Percentiles rank a stretch among this genome's conserved stretches.
These are phyloP conservation scores for Vigna reflexopilosa DNA, from an alignment of 306 rosid species.

Conservation along the genomic window DNA sequence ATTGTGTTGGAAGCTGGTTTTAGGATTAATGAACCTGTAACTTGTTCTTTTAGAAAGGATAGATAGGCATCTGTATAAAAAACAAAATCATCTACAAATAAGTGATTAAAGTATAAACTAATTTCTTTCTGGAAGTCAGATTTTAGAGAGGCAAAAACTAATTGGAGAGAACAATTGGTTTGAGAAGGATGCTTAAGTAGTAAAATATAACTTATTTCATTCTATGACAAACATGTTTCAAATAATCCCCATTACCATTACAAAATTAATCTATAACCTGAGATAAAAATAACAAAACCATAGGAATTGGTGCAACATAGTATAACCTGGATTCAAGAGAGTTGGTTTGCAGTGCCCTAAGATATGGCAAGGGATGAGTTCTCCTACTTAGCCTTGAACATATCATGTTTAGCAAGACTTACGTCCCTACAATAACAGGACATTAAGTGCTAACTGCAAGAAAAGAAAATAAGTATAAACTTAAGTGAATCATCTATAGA, in stretches of 20 bases:
- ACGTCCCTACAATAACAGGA: constrained; percentile 37
- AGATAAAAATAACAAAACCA: constrained; percentile 1
- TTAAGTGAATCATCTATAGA: background rate
- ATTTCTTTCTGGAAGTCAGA: constrained; percentile 17
- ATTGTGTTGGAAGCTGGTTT: constrained; percentile 47
- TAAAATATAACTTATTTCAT: background rate
- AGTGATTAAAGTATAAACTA: constrained; percentile 29
- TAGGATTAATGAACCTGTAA: constrained; percentile 43
- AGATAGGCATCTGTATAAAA: constrained; percentile 58
- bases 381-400: constrained; percentile 60
- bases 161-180: background rate
- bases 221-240: constrained; percentile 13
- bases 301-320: background rate
- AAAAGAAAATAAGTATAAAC: constrained; percentile 23
- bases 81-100: constrained; percentile 20
- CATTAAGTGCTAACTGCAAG: constrained; percentile 44
- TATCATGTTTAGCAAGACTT: constrained; percentile 54
- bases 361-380: constrained; percentile 41
- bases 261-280: constrained; percentile 5
- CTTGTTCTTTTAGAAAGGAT: constrained; percentile 44
- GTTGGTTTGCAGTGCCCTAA: constrained; percentile 43
- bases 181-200: constrained; percentile 12
- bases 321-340: constrained; percentile 54
- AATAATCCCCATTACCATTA: constrained; percentile 7
- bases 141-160: constrained; percentile 1